Percentiles rank a stretch among this genome's conserved stretches.
Conservation (phyloP, 495 filamentous ascomycete genomes). For the Xylaria venustula region DNA sequence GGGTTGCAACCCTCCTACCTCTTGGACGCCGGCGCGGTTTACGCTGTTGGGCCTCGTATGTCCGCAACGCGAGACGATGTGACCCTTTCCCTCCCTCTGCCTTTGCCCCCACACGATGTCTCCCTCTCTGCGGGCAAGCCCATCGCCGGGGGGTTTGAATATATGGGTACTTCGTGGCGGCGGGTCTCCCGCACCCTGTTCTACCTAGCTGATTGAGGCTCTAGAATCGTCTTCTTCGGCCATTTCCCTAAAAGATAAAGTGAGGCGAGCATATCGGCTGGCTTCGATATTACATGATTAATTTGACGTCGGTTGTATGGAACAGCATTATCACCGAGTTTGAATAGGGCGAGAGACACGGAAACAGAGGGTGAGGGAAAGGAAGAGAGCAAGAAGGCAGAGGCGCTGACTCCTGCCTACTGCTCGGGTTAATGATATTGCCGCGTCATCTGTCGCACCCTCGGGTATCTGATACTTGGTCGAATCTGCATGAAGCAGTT, state of each 20-base stretch:
- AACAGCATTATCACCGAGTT: neutral
- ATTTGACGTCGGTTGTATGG: neutral
- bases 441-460: constrained; percentile 13
- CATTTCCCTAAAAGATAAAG: neutral
- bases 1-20: constrained; percentile 3
- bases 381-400: neutral
- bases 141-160: neutral
- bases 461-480: constrained; percentile 11
- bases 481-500: constrained; percentile 6
- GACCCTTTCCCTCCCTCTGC: neutral
- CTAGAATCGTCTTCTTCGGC: neutral
- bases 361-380: too few species aligned
- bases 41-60: constrained; percentile 6
- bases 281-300: neutral
- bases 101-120: constrained; percentile 4
- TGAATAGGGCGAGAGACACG: neutral
- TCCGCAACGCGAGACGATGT: neutral
- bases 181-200: neutral
- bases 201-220: neutral
- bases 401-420: constrained; percentile 4
- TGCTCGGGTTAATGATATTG: neutral
- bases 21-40: constrained; percentile 1
- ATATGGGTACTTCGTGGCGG: neutral
- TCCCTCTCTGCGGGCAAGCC: neutral
- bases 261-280: constrained; percentile 3